A percentile compares a stretch with the other conserved stretches of the same genome.
These are phyloP conservation scores for Pyrenopolyporus hunteri DNA, from an alignment of 495 filamentous ascomycete species.

Conservation along the genomic window DNA sequence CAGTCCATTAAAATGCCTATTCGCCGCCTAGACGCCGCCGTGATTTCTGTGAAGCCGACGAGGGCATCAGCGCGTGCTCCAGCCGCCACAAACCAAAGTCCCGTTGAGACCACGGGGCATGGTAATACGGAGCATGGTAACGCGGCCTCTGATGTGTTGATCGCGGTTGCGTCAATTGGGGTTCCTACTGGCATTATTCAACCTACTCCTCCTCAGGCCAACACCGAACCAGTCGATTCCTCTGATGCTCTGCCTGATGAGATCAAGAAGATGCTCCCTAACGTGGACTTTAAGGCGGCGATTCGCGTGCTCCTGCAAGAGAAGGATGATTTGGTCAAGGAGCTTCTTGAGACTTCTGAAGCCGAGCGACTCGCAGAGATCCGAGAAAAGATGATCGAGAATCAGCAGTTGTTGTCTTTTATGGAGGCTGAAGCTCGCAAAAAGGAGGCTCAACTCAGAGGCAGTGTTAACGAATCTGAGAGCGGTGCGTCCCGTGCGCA, in stretches of 20 bases:
- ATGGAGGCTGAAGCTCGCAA: neutral
- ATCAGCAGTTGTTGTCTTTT: neutral
- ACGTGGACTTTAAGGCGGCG: neutral
- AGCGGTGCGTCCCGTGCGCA: neutral
- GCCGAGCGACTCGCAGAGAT: neutral
- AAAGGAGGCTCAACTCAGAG: neutral
- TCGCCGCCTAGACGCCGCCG: neutral
- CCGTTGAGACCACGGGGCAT: too few relatives aligned
- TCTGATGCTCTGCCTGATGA: neutral
- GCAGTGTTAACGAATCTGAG: neutral
- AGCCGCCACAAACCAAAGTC: neutral
- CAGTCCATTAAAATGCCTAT: constrained; percentile 22
- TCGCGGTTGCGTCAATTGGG: neutral
- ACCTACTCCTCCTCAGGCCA: neutral
- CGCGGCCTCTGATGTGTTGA: neutral
- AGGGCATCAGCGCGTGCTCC: neutral
- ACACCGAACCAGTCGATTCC: neutral
- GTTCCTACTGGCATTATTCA: neutral
- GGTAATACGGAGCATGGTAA: too few relatives aligned
- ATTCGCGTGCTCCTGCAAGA: neutral
- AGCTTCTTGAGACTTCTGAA: neutral
- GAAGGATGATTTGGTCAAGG: neutral
- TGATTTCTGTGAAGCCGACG: neutral
- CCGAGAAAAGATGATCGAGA: neutral
- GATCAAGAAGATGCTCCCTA: neutral